Evolutionary conservation across 2,329 filamentous ascomycete genomes (phyloP), one percentile per base, ranked within the genome.

Genomic region (Colletotrichum orchidophilum): DNA sequence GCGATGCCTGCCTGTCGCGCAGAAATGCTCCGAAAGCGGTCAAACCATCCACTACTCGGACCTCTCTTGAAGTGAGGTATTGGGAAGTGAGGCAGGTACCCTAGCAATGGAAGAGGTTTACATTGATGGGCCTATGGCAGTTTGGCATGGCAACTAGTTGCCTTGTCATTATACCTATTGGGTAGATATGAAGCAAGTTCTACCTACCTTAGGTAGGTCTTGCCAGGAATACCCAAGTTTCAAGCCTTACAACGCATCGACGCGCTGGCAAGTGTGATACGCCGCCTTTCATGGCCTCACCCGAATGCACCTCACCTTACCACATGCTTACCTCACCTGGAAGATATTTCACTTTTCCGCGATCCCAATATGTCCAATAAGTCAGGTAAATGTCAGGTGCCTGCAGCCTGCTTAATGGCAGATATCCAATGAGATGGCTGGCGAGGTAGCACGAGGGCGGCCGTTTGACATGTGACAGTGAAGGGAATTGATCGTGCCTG

Each of bases 391-490:
- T 46, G 15, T 46, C n/a, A 18, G 18, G 39, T 46, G 39, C 18
- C 39, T 46, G 39, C 12, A n/a, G 39, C 18, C 39, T 46, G 39
- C 12, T 46, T n/a, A 46, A 21, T n/a, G n/a, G 18, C 39, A 46
- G 39, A 18, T 46, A 46, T 21, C 39, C 39, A 46, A 46, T 46
- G 18, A 46, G 39, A 46, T 9, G 39, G 21, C 39, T 21, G 18
- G n/a, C 39, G 15, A 46, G 7, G 39, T 46, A 46, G 39, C 39
- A 46, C 39, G 39, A 46, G 39, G 39, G 29, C 15, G 18, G 15
- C 46, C 29, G 29, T 52, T 62, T 62, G 46, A 31, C 59, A 62
- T 62, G 59, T 62, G 59, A 62, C 21, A 49, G 59, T 52, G 42
- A 61, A 50, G 42, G n/a, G 21, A 50, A 50, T 50, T 33, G 27